Conservation (phyloP, 2,329 filamentous ascomycete genomes). For the Nemania sp. region DNA sequence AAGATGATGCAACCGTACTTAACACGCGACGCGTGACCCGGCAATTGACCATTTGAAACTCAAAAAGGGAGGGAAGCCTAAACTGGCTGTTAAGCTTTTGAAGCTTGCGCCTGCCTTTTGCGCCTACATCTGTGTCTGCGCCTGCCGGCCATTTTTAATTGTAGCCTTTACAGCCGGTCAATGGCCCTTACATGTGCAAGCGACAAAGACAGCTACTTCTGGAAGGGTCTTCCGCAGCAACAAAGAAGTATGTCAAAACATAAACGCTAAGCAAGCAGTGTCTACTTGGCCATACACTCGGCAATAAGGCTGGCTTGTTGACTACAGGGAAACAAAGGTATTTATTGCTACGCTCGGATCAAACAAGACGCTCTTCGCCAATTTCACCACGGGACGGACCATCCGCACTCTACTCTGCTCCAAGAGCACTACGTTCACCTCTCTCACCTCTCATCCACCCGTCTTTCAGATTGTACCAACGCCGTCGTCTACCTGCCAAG, state of each 20-base stretch:
- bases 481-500: no score
- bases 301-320: no score
- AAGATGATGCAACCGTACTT: slow-evolving; percentile 10
- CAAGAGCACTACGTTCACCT: no score
- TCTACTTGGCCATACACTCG: no score
- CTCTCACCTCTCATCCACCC: not conserved
- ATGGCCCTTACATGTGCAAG: slow-evolving; percentile 9
- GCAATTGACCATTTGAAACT: slow-evolving; percentile 1
- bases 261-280: not conserved
- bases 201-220: slow-evolving; percentile 17
- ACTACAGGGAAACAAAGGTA: not conserved
- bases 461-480: no score
- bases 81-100: no score
- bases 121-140: no score
- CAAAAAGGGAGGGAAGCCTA: no score
- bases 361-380: not conserved
- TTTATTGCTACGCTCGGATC: slow-evolving; percentile 1
- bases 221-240: slow-evolving; percentile 8
- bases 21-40: not conserved
- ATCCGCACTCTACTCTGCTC: slow-evolving; percentile 1
- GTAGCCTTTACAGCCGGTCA: not conserved
- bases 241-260: slow-evolving; percentile 16
- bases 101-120: no score
- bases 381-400: not conserved
- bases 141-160: not conserved